Conservation (phyloP, 495 filamentous ascomycete species). For the Penicillium maclennaniae region DNA sequence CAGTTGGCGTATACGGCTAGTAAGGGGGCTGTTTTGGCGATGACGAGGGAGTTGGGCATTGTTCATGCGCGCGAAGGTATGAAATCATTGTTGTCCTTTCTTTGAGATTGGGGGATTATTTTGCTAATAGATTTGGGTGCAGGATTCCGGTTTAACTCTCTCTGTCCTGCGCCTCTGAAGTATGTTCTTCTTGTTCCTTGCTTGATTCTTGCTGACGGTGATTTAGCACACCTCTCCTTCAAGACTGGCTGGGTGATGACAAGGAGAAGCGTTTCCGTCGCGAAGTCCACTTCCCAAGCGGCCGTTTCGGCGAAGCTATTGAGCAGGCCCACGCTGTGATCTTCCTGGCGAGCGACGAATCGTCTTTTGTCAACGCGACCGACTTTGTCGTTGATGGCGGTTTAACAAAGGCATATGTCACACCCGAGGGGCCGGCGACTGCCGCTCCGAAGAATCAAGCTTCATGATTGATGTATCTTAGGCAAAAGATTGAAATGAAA, state of each 20-base stretch:
- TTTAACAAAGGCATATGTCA: conserved; percentile 90
- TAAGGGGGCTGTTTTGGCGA: conserved; percentile 86
- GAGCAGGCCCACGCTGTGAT: conserved; percentile 90
- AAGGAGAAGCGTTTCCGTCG: conserved; percentile 70
- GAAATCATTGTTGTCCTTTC: background rate
- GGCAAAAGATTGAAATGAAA: background rate
- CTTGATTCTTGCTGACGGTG: background rate
- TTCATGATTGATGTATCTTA: background rate
- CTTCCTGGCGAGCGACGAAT: conserved; percentile 88
- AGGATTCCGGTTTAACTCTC: conserved; percentile 75
- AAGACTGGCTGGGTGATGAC: conserved; percentile 90
- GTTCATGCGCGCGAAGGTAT: conserved; percentile 73
- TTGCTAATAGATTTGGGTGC: background rate
- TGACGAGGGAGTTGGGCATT: conserved; percentile 77
- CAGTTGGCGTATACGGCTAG: conserved; percentile 93
- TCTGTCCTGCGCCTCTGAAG: conserved; percentile 95
- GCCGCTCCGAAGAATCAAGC: conserved; percentile 62
- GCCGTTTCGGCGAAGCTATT: conserved; percentile 89
- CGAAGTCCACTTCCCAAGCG: conserved; percentile 86
- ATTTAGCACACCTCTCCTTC: conserved; percentile 64
- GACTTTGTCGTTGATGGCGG: conserved; percentile 93
- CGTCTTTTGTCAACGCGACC: conserved; percentile 79
- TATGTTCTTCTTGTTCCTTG: conserved; percentile 24
- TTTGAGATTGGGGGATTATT: background rate
- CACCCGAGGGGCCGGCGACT: conserved; percentile 72